Conservation (phyloP, 352 stramenopile genomes). For the Phytopythium ostracodes region DNA sequence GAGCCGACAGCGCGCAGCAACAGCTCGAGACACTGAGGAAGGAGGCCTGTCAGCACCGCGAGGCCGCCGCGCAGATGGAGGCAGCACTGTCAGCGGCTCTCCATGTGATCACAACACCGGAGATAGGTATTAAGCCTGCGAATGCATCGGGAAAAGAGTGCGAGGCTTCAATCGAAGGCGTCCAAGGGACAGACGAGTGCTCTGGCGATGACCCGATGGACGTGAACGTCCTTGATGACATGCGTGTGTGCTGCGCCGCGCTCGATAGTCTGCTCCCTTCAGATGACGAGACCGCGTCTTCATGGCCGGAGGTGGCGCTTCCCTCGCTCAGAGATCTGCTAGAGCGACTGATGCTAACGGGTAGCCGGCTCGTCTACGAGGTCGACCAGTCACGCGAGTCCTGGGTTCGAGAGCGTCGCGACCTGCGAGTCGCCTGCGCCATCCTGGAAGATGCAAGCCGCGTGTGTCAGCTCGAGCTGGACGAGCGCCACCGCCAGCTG, state of each 20-base stretch:
- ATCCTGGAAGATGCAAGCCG: conserved; percentile 26
- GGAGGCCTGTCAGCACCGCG: background rate
- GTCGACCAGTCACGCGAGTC: conserved; percentile 19
- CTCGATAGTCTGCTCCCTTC: conserved; percentile 11
- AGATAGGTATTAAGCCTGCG: too few species aligned
- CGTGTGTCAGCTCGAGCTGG: conserved; percentile 34
- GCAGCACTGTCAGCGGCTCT: background rate
- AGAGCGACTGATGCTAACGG: background rate
- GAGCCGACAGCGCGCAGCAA: background rate
- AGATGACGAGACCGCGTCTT: conserved; percentile 3
- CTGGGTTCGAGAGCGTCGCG: conserved; percentile 32
- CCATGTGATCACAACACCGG: background rate
- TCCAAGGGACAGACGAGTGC: background rate
- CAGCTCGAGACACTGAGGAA: background rate
- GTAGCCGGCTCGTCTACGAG: conserved; percentile 1
- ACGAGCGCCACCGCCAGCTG: conserved; percentile 26
- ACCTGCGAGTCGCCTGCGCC: conserved; percentile 24
- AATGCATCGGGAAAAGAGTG: background rate
- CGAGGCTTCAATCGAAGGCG: background rate
- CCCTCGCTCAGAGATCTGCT: conserved; percentile 10
- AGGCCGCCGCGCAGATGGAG: background rate
- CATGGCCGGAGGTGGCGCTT: conserved; percentile 1
- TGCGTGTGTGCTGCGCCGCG: conserved; percentile 20
- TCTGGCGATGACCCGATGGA: conserved; percentile 12
- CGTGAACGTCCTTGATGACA: conserved; percentile 7